Evolutionary conservation across 345 rosid species (phyloP).

Genomic region (Aegle marmelos): DNA sequence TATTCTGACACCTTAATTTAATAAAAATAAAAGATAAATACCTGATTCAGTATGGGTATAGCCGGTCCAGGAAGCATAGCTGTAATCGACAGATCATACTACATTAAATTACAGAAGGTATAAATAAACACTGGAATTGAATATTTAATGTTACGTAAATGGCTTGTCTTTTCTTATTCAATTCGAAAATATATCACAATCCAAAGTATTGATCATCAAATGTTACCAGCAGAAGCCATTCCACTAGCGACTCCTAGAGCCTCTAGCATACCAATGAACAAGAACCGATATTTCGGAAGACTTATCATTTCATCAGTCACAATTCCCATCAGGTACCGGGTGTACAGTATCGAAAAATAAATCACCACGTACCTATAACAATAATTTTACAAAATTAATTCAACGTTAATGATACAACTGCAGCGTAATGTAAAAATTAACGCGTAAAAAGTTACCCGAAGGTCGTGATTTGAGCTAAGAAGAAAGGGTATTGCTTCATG

Average conservation of each 20-base stretch:
- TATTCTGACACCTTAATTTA: no score
- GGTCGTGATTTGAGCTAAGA: conserved; percentile 78
- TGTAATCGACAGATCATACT: conserved; percentile 27
- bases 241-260: conserved; percentile 81
- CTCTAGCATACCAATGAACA: conserved; percentile 65
- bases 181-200: neutral
- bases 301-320: conserved; percentile 70
- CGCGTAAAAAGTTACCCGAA: conserved; percentile 49
- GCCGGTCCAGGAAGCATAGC: conserved; percentile 94
- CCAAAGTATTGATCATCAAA: neutral
- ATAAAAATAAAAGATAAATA: conserved; percentile 10
- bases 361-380: conserved; percentile 61
- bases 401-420: neutral
- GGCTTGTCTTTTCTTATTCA: neutral
- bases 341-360: conserved; percentile 57
- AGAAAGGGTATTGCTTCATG: conserved; percentile 81
- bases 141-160: neutral
- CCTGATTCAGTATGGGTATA: conserved; percentile 83
- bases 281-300: conserved; percentile 69
- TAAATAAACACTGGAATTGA: neutral
- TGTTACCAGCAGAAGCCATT: conserved; percentile 83
- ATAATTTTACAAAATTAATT: neutral
- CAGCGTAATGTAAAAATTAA: neutral
- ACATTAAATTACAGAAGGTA: conserved; percentile 4
- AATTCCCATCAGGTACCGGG: conserved; percentile 58